Percentiles rank a stretch among this genome's conserved stretches.
These are phyloP conservation scores for Anthracocystis walkeri DNA, from an alignment of 1,284 basidiomycete species.

Conservation along the genomic window DNA sequence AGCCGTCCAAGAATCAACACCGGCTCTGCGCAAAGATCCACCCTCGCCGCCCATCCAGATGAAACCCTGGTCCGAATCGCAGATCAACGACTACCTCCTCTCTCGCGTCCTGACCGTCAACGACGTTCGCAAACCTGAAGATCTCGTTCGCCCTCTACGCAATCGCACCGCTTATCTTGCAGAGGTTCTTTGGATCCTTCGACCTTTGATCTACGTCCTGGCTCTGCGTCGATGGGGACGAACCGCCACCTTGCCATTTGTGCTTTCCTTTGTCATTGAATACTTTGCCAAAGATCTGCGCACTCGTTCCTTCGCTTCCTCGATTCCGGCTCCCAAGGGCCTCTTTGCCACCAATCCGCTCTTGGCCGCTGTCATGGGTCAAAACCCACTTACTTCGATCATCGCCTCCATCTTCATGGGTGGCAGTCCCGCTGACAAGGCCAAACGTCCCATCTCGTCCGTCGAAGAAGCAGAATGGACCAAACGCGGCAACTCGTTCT, in stretches of 20 bases:
- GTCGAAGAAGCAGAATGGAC: slow-evolving; percentile 77
- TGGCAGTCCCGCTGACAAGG: slow-evolving; percentile 35
- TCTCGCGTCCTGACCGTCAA: slow-evolving; percentile 61
- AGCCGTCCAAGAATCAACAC: not conserved
- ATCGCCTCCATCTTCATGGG: slow-evolving; percentile 52
- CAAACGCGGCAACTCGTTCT: slow-evolving; percentile 80
- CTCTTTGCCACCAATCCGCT: slow-evolving; percentile 52
- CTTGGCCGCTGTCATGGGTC: slow-evolving; percentile 58
- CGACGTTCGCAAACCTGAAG: slow-evolving; percentile 59
- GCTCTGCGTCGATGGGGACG: slow-evolving; percentile 60
- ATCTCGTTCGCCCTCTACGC: slow-evolving; percentile 60
- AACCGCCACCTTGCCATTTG: slow-evolving; percentile 51
- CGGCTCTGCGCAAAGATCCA: slow-evolving; percentile 17
- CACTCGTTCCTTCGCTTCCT: slow-evolving; percentile 39
- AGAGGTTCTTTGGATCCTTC: slow-evolving; percentile 58
- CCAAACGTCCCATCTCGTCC: slow-evolving; percentile 60
- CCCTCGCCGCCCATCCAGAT: slow-evolving; percentile 27
- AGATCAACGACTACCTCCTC: slow-evolving; percentile 66
- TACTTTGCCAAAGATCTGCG: slow-evolving; percentile 56
- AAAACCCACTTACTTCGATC: slow-evolving; percentile 60
- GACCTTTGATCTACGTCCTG: slow-evolving; percentile 63
- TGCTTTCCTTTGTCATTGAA: slow-evolving; percentile 59
- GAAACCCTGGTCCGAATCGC: slow-evolving; percentile 58
- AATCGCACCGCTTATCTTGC: slow-evolving; percentile 43
- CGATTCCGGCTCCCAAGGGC: slow-evolving; percentile 6